A percentile compares a stretch with the other conserved stretches of the same genome.
phyloP scores from a whole-genome alignment of 805 yeast species.

The Suhomyces kilbournensis region DNA sequence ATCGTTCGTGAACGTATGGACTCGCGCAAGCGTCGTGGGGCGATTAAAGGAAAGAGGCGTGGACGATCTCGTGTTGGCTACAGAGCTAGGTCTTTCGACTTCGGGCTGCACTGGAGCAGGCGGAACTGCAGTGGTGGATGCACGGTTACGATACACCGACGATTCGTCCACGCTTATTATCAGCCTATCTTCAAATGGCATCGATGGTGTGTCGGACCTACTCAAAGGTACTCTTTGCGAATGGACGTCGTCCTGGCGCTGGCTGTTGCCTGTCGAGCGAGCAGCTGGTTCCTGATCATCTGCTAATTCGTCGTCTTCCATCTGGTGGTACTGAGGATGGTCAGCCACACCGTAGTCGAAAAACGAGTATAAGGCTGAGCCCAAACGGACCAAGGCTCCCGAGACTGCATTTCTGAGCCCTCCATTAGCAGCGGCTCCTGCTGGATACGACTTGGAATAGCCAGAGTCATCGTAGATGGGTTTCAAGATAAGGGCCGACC shows the following conservation, averaged over 20 bases:
- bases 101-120: background rate
- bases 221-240: slow-evolving; percentile 1
- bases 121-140: background rate
- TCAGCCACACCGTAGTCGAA: slow-evolving; percentile 42
- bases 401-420: slow-evolving; percentile 5
- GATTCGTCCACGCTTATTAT: background rate
- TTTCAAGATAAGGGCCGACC: slow-evolving; percentile 73
- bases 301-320: background rate
- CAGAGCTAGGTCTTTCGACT: slow-evolving; percentile 1
- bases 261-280: background rate
- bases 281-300: background rate
- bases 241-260: background rate
- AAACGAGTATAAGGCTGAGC: slow-evolving; percentile 36
- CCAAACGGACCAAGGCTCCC: slow-evolving; percentile 13
- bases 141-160: background rate
- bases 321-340: slow-evolving; percentile 9
- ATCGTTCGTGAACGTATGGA: slow-evolving; percentile 14
- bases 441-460: slow-evolving; percentile 14
- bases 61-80: background rate
- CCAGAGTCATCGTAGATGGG: slow-evolving; percentile 43
- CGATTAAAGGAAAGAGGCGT: slow-evolving; percentile 5
- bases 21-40: slow-evolving; percentile 1
- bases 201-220: slow-evolving; percentile 4
- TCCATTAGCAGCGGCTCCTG: slow-evolving; percentile 15
- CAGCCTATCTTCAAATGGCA: slow-evolving; percentile 3